Evolutionary conservation across 768 basidiomycete species (phyloP), one percentile per base, ranked within the genome.

Genomic region (Porphyrellus cyaneotinctus): DNA sequence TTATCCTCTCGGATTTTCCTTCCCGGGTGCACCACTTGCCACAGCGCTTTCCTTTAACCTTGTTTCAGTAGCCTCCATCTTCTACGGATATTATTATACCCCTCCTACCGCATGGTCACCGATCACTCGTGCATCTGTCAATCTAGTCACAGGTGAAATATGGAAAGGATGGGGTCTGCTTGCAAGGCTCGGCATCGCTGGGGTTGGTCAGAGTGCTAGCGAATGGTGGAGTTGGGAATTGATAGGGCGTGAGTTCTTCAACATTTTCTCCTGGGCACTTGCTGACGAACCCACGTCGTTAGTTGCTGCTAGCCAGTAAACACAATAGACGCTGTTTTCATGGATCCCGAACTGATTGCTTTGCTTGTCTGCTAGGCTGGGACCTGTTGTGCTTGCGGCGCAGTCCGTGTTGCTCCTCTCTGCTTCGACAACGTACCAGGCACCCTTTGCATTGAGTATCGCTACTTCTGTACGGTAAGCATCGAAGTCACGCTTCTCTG

Each of bases 201-300:
- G 95, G 11, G 82, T 91, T 20, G 50, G 84, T 1, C 91, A 93
- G 67, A 86, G 82, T 4, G 91, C 90, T 1, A 84, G 83, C 4
- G 95, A 97, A 69, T 98, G 95, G 95, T 97, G 95, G 93, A 86
- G 88, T 35, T 95, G 95, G 95, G 94, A 97, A 70, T 78, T 92
- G 7, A 70, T 88, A 30, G 85, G 84, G 22, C 72, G 68, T 69
- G 51, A 59, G 68, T 60, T 6, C n/a, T 20, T 33, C 20, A 41
- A 26, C 11, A 0, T 39, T 32, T 17, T 42, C 18, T 43, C 15
- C 17, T 24, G 33, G 10, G 39, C 46, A 11, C 37, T 45, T 15
- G 36, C 46, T 52, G 31, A 55, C 20, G 14, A 18, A 31, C 22
- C 11, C 28, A 10, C 37, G 13, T 7, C 9, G 11, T 20, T 32